Base-by-base conservation (phyloP, 2,329 filamentous ascomycete genomes). In the Harringtonia aguacate region DNA sequence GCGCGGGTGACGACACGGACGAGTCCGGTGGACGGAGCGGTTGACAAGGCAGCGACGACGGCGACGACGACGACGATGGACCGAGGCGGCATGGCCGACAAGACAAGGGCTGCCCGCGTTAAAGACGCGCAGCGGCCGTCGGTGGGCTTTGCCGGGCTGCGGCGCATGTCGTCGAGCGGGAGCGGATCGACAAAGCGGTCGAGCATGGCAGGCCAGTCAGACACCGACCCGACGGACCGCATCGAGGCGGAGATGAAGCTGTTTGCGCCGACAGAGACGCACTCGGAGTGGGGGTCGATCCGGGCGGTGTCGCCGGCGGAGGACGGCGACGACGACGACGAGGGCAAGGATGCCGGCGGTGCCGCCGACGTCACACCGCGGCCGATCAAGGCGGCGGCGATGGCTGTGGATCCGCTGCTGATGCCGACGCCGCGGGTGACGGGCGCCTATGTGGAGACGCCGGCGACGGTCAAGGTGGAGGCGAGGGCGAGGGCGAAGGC, bases 371-470 rank as follows among this genome's bases (percentile, higher is more conserved):
- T 35, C 12, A 79, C 75, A 1, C 75, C 74, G 6, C 64, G 63
- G 36, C 58, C 69, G 3, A 45, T 46, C 14, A 73, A 63, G 50
- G 43, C 50, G 9, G 50, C 51, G 34, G 70, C 67, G 12, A 46
- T 70, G 29, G 63, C 62, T 7, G 24, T 51, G 34, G 70, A 77
- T 46, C 67, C 67, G 12, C 46, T 70, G 29, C 63, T 62, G 27
- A 68, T 70, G 57, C 70, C 72, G 8, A 78, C 75, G 4, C 75
- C 75, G 3, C 67, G 60, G 41, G 64, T 77, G 4, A 69, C 64
- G 1, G 75, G 75, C 1, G 75, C 75, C 3, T 79, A 70, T 47
- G 65, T 78, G 10, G 73, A 77, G 44, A 77, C 75, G 3, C 73
- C 75, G 2, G 66, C 64, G 8, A 72, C 70, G 5, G 55, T 63